A percentile compares a stretch with the other conserved stretches of the same genome.
Conservation (phyloP, 768 basidiomycete species). For the Auriscalpium vulgare region DNA sequence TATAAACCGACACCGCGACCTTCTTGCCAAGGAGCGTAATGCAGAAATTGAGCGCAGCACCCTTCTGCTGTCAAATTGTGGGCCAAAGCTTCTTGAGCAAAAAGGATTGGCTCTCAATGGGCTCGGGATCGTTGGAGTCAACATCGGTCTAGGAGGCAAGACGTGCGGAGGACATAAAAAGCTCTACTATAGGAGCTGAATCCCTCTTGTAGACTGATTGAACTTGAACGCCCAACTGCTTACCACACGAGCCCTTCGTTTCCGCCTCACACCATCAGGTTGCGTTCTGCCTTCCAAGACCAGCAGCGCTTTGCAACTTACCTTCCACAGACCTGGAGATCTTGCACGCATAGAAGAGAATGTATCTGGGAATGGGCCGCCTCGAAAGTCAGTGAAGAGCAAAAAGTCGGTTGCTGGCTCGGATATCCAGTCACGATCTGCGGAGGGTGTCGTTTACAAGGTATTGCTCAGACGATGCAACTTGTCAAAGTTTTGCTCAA, state of each 20-base stretch:
- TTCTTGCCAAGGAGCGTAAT: constrained; percentile 66
- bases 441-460: constrained; percentile 86
- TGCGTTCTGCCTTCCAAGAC: not conserved
- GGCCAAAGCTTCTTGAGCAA: constrained; percentile 79
- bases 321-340: constrained; percentile 65
- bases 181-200: not conserved
- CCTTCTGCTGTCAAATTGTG: constrained; percentile 74
- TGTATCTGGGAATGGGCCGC: constrained; percentile 29
- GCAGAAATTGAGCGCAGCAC: constrained; percentile 81
- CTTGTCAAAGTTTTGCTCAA: not conserved
- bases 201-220: constrained; percentile 57
- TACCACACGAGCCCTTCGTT: constrained; percentile 65
- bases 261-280: constrained; percentile 85
- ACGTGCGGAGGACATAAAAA: constrained; percentile 41
- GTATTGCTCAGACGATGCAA: constrained; percentile 25
- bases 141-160: constrained; percentile 86
- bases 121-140: constrained; percentile 62
- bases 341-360: constrained; percentile 79
- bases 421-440: constrained; percentile 19
- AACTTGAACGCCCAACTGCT: constrained; percentile 76
- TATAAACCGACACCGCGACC: constrained; percentile 54
- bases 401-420: constrained; percentile 31
- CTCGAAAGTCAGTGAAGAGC: constrained; percentile 36
- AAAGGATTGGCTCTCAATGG: constrained; percentile 76
- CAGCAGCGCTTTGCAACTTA: not conserved